These are phyloP conservation scores for Trypanosoma rangeli DNA, from an alignment of 208 protist genomes.

Conservation along the genomic window DNA sequence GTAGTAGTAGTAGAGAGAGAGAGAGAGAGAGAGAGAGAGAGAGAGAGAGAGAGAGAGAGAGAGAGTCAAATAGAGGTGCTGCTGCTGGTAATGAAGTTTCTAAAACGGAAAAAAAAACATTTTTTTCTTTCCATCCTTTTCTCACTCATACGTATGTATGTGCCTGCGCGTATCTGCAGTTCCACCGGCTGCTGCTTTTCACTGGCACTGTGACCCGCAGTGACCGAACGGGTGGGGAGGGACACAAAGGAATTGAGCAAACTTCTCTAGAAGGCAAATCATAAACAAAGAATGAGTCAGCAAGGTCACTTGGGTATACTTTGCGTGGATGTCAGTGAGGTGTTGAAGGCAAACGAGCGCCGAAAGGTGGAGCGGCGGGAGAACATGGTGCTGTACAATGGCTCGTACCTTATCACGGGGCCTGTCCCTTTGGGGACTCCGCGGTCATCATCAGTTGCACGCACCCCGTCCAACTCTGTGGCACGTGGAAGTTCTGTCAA, in stretches of 20 bases:
- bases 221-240: neutral
- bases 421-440: neutral
- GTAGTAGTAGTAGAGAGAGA: too few relatives aligned
- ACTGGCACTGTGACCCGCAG: too few relatives aligned
- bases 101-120: too few relatives aligned
- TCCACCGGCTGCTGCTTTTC: too few relatives aligned
- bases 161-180: too few relatives aligned
- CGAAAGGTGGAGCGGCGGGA: conserved; percentile 10
- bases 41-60: too few relatives aligned
- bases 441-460: neutral
- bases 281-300: conserved; percentile 1
- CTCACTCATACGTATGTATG: too few relatives aligned
- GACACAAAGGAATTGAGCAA: conserved; percentile 1
- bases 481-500: neutral
- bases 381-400: conserved; percentile 10
- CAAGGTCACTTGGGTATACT: conserved; percentile 16
- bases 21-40: too few relatives aligned
- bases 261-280: neutral
- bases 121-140: too few relatives aligned
- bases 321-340: conserved; percentile 29
- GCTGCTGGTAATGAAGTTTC: too few relatives aligned
- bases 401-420: conserved; percentile 19
- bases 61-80: too few relatives aligned
- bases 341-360: conserved; percentile 10
- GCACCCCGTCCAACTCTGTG: neutral